Conservation (phyloP, 2,329 filamentous ascomycete species). For the Colletotrichum sidae region DNA sequence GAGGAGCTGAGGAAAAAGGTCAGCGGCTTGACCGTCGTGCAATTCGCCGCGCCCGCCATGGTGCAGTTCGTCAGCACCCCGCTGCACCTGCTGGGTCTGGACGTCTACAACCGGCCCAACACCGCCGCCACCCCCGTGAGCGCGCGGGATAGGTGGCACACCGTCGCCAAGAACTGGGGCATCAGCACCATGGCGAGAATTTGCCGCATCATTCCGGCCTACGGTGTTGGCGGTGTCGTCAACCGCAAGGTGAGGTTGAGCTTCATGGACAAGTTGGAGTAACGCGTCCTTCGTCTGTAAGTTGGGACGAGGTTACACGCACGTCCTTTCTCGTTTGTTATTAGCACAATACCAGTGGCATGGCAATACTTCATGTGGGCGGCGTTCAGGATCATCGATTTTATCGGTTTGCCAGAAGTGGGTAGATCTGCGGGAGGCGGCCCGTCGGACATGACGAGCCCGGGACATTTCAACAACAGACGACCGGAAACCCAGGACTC, state of each 20-base stretch:
- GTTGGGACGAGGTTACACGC: no score
- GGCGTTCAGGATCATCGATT: conserved; percentile 23
- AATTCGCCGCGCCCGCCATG: conserved; percentile 83
- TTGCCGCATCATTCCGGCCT: conserved; percentile 87
- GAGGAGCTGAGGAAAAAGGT: conserved; percentile 63
- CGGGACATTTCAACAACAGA: conserved; percentile 17
- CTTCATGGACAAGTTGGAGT: conserved; percentile 68
- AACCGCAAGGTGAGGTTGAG: conserved; percentile 77
- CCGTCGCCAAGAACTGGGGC: conserved; percentile 80
- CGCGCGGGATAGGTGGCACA: conserved; percentile 70
- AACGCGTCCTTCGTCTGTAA: neutral
- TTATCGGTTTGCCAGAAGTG: conserved; percentile 3
- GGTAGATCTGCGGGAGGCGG: conserved; percentile 10
- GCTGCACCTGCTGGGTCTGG: conserved; percentile 85
- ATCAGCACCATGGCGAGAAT: conserved; percentile 81
- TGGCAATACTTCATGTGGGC: conserved; percentile 32
- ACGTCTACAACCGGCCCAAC: conserved; percentile 81
- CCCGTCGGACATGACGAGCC: neutral
- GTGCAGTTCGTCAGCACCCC: conserved; percentile 86
- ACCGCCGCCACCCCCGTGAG: conserved; percentile 46
- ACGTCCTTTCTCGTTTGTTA: conserved; percentile 3
- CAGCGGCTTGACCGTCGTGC: conserved; percentile 73
- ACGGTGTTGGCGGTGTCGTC: conserved; percentile 88
- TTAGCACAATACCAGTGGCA: conserved; percentile 5
- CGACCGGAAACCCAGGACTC: conserved; percentile 13